phyloP scores from a whole-genome alignment of 1,284 basidiomycete species.

The Rhodotorula sp. region DNA sequence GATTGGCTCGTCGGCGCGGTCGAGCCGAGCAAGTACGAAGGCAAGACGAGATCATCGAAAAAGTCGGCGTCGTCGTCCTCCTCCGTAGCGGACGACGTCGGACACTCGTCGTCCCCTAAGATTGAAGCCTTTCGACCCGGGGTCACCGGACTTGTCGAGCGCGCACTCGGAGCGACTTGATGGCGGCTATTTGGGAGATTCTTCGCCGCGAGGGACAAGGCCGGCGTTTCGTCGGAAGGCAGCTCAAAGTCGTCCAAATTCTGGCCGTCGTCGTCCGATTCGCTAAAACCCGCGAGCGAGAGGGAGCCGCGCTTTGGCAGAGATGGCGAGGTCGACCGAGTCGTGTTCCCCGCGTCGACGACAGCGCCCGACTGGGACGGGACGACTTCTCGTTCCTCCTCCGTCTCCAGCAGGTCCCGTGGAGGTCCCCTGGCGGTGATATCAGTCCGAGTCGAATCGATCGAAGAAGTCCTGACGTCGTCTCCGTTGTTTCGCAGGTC shows the following conservation, averaged over 20 bases:
- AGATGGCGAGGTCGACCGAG: not conserved
- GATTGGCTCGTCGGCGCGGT: not conserved
- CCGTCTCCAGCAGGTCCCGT: constrained; percentile 8
- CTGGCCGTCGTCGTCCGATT: constrained; percentile 59
- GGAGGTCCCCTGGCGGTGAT: constrained; percentile 11
- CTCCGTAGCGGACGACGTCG: constrained; percentile 53
- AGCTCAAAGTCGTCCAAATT: constrained; percentile 61
- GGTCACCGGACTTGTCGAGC: no score
- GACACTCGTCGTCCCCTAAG: not conserved
- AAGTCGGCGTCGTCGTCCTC: constrained; percentile 69
- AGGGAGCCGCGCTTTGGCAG: constrained; percentile 19
- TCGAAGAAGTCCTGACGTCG: constrained; percentile 20
- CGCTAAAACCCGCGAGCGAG: constrained; percentile 43
- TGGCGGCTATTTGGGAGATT: constrained; percentile 64
- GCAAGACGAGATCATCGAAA: constrained; percentile 74
- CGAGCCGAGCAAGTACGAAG: constrained; percentile 51
- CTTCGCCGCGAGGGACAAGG: constrained; percentile 49
- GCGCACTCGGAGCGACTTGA: no score
- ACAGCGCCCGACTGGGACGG: constrained; percentile 60
- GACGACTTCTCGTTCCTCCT: not conserved
- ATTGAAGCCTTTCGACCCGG: no score
- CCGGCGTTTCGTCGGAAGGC: constrained; percentile 55
- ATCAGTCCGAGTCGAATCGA: constrained; percentile 10
- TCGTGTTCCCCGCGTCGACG: constrained; percentile 57
- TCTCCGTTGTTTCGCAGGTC: not conserved